Evolutionary conservation across 352 stramenopile species (phyloP).

Genomic region (Saprolegnia parasitica): DNA sequence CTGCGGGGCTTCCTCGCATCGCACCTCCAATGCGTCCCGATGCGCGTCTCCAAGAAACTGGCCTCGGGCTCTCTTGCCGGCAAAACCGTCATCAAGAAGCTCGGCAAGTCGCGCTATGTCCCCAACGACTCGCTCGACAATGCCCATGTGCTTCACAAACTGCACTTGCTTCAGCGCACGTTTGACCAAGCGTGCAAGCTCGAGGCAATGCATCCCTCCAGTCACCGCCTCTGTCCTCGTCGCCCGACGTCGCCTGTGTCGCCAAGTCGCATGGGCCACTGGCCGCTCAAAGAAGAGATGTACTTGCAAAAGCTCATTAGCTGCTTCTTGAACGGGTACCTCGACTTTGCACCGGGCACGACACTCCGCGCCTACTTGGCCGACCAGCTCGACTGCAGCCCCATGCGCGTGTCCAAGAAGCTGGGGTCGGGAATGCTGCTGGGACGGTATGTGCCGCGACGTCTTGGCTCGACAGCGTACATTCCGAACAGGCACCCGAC

Average conservation of each 20-base stretch:
- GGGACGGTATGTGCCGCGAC: background rate
- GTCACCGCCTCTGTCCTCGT: background rate
- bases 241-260: background rate
- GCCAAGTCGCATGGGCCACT: conserved; percentile 44
- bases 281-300: conserved; percentile 62
- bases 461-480: background rate
- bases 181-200: background rate
- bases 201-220: background rate
- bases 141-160: background rate
- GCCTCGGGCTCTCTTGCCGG: background rate
- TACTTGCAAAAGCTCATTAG: conserved; percentile 59
- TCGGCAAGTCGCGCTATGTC: conserved; percentile 4
- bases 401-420: conserved; percentile 76
- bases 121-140: background rate
- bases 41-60: conserved; percentile 79
- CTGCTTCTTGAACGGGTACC: conserved; percentile 57
- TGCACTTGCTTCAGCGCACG: background rate
- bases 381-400: conserved; percentile 57
- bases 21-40: conserved; percentile 73
- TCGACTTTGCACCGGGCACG: conserved; percentile 56
- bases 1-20: conserved; percentile 70
- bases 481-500: background rate
- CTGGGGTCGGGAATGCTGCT: conserved; percentile 47
- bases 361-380: conserved; percentile 61
- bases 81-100: conserved; percentile 5